These are phyloP conservation scores for Sugiyamaella xylanicola DNA, from an alignment of 1,139 yeast species.

Conservation along the genomic window DNA sequence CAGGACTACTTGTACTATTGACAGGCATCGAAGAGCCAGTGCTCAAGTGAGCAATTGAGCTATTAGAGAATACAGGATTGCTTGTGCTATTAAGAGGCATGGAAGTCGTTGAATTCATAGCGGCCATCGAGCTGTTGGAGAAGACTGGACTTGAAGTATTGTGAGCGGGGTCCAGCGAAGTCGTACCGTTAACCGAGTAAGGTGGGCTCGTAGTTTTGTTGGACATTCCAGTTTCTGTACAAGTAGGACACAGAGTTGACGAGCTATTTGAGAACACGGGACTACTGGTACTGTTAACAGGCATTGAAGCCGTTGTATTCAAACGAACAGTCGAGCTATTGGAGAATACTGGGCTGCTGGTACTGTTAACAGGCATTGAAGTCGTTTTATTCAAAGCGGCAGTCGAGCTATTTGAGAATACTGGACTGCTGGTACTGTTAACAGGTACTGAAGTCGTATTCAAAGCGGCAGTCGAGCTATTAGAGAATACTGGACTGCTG, in stretches of 20 bases:
- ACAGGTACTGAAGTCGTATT: no score
- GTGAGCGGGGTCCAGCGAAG: background rate
- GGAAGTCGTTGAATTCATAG: background rate
- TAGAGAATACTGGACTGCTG: background rate
- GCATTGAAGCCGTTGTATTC: slow-evolving; percentile 6
- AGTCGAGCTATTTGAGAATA: background rate
- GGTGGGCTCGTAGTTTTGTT: no score
- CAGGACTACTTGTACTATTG: background rate
- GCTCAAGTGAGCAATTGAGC: background rate
- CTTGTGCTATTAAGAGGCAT: background rate
- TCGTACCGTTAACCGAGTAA: background rate
- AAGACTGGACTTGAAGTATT: background rate
- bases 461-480: background rate
- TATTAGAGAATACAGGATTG: background rate
- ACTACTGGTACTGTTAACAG: background rate
- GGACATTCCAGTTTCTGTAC: background rate
- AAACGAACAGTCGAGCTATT: slow-evolving; percentile 7
- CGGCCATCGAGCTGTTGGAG: background rate
- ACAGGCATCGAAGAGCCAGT: background rate
- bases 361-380: background rate
- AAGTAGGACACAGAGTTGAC: slow-evolving; percentile 1
- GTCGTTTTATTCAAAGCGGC: background rate
- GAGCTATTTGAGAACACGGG: background rate
- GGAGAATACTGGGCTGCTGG: background rate
- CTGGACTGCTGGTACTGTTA: no score